These are phyloP conservation scores for Trichoderma sp. DNA, from an alignment of 2,329 filamentous ascomycete genomes.

Conservation along the genomic window DNA sequence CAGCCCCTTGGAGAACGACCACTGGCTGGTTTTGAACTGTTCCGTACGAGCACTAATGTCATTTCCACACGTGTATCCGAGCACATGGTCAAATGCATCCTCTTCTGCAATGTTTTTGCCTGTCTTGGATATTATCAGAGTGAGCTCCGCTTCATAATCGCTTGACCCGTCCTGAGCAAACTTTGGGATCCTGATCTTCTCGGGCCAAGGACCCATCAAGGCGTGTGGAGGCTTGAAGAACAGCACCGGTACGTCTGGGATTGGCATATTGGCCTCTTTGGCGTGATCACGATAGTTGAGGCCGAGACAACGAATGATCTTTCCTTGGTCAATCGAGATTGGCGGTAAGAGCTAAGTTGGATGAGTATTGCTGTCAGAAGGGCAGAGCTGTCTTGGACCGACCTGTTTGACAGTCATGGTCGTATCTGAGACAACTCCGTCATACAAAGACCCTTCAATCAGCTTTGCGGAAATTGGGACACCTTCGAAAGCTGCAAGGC, in stretches of 20 bases:
- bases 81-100: background rate
- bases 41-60: background rate
- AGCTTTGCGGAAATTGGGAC: background rate
- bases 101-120: background rate
- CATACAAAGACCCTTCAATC: background rate
- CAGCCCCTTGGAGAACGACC: background rate
- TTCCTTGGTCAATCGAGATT: background rate
- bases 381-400: background rate
- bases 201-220: background rate
- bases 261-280: background rate
- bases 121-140: background rate
- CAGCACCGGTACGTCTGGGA: background rate
- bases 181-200: background rate
- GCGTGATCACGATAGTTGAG: background rate
- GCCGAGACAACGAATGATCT: background rate
- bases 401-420: background rate
- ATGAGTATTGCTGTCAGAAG: background rate
- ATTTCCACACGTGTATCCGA: background rate
- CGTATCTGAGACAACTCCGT: background rate
- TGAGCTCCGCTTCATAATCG: slow-evolving; percentile 1
- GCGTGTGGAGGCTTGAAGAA: background rate
- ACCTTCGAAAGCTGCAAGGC: background rate
- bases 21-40: background rate
- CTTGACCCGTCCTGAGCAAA: background rate
- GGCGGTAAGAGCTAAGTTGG: background rate